Percentiles rank a stretch among this genome's conserved stretches.
These are phyloP conservation scores for Colletotrichum acutatum DNA, from an alignment of 2,329 filamentous ascomycete species.

Conservation along the genomic window DNA sequence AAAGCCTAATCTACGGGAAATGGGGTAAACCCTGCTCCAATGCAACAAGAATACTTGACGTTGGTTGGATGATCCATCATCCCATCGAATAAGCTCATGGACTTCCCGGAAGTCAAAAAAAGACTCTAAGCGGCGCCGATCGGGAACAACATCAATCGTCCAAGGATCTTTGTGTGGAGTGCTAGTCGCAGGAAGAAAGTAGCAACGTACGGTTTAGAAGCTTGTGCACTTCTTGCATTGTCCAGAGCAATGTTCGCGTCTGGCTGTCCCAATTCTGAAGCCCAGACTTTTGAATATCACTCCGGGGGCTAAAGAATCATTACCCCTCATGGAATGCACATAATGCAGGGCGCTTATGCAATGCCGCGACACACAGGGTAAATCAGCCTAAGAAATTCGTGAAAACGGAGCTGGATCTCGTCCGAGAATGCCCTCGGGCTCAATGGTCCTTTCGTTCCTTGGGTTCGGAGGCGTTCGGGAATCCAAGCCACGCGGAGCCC, in stretches of 20 bases:
- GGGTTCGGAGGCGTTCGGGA: neutral
- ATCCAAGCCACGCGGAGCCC: constrained; percentile 10
- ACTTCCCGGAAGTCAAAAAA: neutral
- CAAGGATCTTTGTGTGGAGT: neutral
- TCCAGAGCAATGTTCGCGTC: neutral
- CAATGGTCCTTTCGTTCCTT: neutral
- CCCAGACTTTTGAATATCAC: neutral
- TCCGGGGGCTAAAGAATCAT: neutral
- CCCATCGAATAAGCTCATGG: constrained; percentile 15
- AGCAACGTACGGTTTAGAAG: no score
- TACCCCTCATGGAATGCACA: neutral
- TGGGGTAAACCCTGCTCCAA: neutral
- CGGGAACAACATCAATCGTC: neutral
- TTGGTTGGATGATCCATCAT: neutral
- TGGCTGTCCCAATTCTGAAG: neutral
- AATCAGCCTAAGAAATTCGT: neutral
- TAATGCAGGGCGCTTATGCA: neutral
- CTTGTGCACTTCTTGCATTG: no score
- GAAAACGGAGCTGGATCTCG: neutral
- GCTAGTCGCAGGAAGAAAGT: neutral
- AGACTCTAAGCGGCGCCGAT: neutral
- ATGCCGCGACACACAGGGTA: neutral
- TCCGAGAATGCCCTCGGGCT: neutral
- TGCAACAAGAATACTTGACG: neutral
- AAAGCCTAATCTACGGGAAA: neutral